Base-by-base conservation (phyloP, 192 early-diverging fungal genomes). In the Backusella luteola region DNA sequence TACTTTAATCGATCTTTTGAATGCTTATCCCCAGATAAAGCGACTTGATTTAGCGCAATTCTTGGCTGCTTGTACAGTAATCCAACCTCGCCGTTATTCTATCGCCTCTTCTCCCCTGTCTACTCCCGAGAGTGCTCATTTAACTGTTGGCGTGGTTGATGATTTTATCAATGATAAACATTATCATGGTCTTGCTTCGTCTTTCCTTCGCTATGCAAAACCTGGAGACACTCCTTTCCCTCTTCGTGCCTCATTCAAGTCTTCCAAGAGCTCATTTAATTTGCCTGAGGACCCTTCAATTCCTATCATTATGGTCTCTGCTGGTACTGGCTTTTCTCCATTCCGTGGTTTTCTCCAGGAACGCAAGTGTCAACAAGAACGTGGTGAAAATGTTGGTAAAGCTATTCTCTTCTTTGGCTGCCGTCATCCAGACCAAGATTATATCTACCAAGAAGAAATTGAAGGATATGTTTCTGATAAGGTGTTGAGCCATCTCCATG, bases 271-370 rank as follows among this genome's bases (percentile, higher is more conserved):
- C 35, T 71, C 78, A 8, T 97, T 96, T 85, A 78, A 75, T 7
- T 81, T 97, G 78, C 93, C 93, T 26, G 73, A 67, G 0, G 85
- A 88, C 52, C 73, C 80, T 34, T 74, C 74, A 12, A 85, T 75
- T n/a, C 94, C 95, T 1, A 83, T 97, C 0, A 87, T 98, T 39
- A 93, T 98, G 92, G 89, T 97, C 36, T 91, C 90, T 0, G 94
- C 96, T 1, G 96, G 97, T 35, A 97, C 98, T 2, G 98, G 98
- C 6, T 87, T 99, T 11, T 91, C 96, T 17, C 96, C 98, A 0
- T 98, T 99, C 76, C 83, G 95, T 38, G 92, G 94, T 11, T 97
- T 98, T 79, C 81, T 99, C 3, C 78, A 83, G 66, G 82, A 83
- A 29, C 82, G 82, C 49, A 74, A 74, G 12, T 39, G 35, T 19